Evolutionary conservation across 2,329 filamentous ascomycete species (phyloP).

Genomic region (Curvularia verruculosa): DNA sequence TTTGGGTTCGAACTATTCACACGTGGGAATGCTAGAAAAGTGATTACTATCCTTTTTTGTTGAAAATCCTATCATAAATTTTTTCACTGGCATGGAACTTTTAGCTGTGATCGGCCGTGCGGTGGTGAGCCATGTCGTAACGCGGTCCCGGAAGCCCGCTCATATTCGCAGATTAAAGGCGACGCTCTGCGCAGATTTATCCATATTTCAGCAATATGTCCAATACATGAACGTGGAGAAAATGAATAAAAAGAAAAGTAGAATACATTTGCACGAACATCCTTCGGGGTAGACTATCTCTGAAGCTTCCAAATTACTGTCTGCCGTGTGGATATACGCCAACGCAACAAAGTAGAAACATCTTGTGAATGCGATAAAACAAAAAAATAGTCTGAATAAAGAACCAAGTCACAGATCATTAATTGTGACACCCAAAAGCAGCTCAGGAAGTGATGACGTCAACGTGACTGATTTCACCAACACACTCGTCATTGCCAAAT

Average conservation of each 20-base stretch:
- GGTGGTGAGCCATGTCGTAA: not conserved
- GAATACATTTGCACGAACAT: too few species aligned
- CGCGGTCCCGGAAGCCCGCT: not conserved
- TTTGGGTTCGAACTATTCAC: not conserved
- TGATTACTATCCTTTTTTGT: not conserved
- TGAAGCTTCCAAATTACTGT: not conserved
- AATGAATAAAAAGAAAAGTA: not conserved
- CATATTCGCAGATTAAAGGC: too few species aligned
- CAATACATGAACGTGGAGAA: not conserved
- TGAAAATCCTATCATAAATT: not conserved
- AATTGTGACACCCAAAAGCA: not conserved
- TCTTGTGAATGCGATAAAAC: not conserved
- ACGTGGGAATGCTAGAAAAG: not conserved
- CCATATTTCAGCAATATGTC: not conserved
- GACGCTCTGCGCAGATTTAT: not conserved
- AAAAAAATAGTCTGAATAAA: not conserved
- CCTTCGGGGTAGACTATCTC: not conserved
- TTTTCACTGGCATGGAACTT: not conserved
- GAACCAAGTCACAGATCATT: too few species aligned
- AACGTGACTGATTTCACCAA: constrained; percentile 1
- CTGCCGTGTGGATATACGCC: not conserved
- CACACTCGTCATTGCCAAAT: constrained; percentile 4
- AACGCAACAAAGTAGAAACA: not conserved
- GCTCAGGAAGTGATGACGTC: constrained; percentile 1
- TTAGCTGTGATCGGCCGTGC: too few species aligned